Evolutionary conservation across 1,139 yeast species (phyloP), one percentile per base, ranked within the genome.

Genomic region (Yarrowia galli): DNA sequence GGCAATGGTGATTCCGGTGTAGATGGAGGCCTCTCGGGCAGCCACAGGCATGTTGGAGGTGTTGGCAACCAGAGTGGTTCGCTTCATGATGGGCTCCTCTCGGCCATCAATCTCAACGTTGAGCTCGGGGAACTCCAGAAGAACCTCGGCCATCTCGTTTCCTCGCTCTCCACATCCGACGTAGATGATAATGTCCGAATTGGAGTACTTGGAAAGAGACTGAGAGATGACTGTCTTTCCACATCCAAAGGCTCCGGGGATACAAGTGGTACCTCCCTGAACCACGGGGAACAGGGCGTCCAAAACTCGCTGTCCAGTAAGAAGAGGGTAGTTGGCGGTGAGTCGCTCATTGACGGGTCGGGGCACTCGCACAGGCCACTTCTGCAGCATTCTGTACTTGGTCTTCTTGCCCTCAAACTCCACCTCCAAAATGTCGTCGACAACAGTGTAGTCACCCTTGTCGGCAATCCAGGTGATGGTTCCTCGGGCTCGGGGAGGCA

Each of bases 41-140:
- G 99, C 99, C 75, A 95, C 99, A 69, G 99, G 99, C 99, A 95
- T 95, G 80, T 95, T 95, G 43, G 98, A 95, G 64, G 99, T 95
- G 80, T 95, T 95, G 68, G 99, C 99, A 69, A 95, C 99, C 79
- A 95, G 86, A 54, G 98, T 90, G 60, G 99, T 95, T 84, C 99
- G 96, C 84, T 95, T 96, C 99, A 95, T 95, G 78, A 95, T 96
- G 73, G 99, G 98, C 82, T 95, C 99, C 82, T 92, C 91, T 77
- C 92, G 89, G 73, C 98, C 99, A 68, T 88, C 85, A 69, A 92
- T 83, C 80, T 92, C 98, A 70, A 98, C 92, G 79, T 82, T 91
- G 77, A 95, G 84, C 81, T 95, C 98, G 67, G 99, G 99, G 92
- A 95, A 95, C 82, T 96, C 99, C 98, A 93, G 93, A 81, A 95